Base-by-base conservation (phyloP, 257 asterid species). In the Solanum stenotomum region DNA sequence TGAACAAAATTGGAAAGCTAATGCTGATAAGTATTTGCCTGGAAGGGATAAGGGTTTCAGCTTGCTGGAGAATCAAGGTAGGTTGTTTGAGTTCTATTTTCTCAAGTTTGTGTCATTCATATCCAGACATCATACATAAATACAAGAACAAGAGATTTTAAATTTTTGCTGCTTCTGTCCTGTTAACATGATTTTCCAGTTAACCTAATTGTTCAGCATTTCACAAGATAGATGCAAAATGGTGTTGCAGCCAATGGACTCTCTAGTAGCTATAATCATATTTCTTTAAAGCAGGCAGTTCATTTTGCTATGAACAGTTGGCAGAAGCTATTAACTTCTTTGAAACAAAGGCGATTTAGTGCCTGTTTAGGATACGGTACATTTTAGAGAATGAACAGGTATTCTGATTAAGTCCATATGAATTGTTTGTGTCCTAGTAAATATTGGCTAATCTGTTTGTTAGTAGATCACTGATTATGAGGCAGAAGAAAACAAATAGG, bases 1-100 rank as follows among this genome's bases (percentile, higher is more conserved):
- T 38, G 96, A 96, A 92, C 95, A 95, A 72, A 93, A 92, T 25
- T 96, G 98, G 98, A 95, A 94, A 89, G 89, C 25, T 61, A 90
- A 81, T 83, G 98, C 98, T 75, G 95, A 94, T 35, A 94, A 89
- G 79, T 87, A 90, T 83, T 91, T 96, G 1, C 97, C 98, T 37
- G 98, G 93, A 74, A 91, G 98, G 98, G 91, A 75, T 89, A 87
- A 86, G 83, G 93, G 92, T 89, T 95, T 94, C 93, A 94, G 88
- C 88, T 27, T 91, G 83, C 94, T 94, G 2, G 96, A 94, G 88
- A 89, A 91, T 91, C 82, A 93, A 88, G 96, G 98, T 95, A 88
- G 20, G 20, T 23, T 83, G 14, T 59, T 44, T 20, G 31, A 38
- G 15, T 89, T 1, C 25, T 18, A 49, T 74, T n/a, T 0, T 20